A percentile compares a stretch with the other conserved stretches of the same genome.
Evolutionary conservation across 2,329 filamentous ascomycete genomes (phyloP).

Genomic region (Coniochaeta ligniaria): DNA sequence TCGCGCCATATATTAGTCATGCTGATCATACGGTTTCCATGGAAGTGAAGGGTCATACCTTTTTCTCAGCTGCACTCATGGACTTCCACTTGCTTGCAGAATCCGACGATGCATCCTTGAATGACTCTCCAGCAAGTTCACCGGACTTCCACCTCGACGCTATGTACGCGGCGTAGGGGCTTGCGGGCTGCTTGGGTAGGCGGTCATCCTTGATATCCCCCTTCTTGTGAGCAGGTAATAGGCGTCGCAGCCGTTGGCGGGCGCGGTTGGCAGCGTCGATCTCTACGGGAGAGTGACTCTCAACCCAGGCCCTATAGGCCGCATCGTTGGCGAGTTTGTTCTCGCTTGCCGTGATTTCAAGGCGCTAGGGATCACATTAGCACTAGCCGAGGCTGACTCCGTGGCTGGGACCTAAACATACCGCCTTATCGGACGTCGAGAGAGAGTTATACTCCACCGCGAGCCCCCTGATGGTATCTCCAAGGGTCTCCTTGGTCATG

Average conservation of each 20-base stretch:
- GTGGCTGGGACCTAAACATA: conserved; percentile 20
- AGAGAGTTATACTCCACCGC: conserved; percentile 30
- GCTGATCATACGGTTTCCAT: neutral
- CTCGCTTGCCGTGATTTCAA: conserved; percentile 23
- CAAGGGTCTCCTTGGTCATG: conserved; percentile 5
- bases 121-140: conserved; percentile 7
- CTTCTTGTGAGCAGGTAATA: conserved; percentile 14
- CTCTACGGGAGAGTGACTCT: conserved; percentile 27
- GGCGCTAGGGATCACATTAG: conserved; percentile 19
- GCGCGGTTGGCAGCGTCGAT: conserved; percentile 40
- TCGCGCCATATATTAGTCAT: neutral
- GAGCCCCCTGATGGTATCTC: conserved; percentile 12
- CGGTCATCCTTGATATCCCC: conserved; percentile 37
- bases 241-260: conserved; percentile 32
- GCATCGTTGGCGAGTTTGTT: conserved; percentile 35
- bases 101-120: conserved; percentile 14
- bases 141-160: conserved; percentile 28
- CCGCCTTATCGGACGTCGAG: conserved; percentile 32
- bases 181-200: conserved; percentile 29
- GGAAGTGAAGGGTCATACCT: neutral
- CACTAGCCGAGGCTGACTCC: neutral
- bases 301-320: conserved; percentile 40
- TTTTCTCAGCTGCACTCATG: conserved; percentile 29
- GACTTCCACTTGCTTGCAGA: conserved; percentile 34
- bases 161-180: conserved; percentile 28